Base-by-base conservation (phyloP, 192 early-diverging fungal genomes). In the Chytriomyces hyalinus region DNA sequence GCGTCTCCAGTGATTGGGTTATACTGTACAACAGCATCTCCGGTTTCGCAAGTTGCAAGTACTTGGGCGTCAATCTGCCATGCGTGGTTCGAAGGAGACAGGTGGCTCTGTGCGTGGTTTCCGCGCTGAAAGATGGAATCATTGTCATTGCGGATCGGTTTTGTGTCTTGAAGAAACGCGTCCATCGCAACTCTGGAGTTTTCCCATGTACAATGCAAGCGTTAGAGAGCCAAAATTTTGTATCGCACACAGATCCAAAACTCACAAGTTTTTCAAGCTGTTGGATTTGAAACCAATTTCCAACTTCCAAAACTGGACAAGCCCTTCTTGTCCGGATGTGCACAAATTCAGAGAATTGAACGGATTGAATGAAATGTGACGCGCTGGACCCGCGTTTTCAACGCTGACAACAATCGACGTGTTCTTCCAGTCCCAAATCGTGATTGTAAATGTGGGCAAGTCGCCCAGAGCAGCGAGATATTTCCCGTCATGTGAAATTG, bases 381-480 rank as follows among this genome's bases (percentile, higher is more conserved):
- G 59, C 8, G 84, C 81, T 13, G 86, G 75, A 3, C 22, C 63
- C 15, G 64, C 70, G 28, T 79, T 82, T 9, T 78, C 57, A 9
- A 48, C 72, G 28, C 43, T 51, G 64, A 76, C 78, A 4, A 89
- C 49, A 8, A 82, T 20, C 4, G 67, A 80, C 36, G 73, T 75
- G 24, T 45, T 75, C 47, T 78, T 80, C 88, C 88, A 89, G 49
- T 87, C 83, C 88, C 88, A 89, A 20, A 89, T 66, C 6, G 79
- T 75, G 49, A 89, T 65, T 8, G 47, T 63, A 61, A 80, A 84
- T 0, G 60, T 71, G n/a, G 88, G 88, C 4, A 87, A 70, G 44
- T 79, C 81, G 11, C 87, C 84, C 1, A 87, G 64, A 8, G 83
- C 43, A 3, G 86, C 88, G 6, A 89, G 78, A 74, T 86, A 86